Evolutionary conservation across 2,329 filamentous ascomycete species (phyloP).

Genomic region (Xylariales sp.): DNA sequence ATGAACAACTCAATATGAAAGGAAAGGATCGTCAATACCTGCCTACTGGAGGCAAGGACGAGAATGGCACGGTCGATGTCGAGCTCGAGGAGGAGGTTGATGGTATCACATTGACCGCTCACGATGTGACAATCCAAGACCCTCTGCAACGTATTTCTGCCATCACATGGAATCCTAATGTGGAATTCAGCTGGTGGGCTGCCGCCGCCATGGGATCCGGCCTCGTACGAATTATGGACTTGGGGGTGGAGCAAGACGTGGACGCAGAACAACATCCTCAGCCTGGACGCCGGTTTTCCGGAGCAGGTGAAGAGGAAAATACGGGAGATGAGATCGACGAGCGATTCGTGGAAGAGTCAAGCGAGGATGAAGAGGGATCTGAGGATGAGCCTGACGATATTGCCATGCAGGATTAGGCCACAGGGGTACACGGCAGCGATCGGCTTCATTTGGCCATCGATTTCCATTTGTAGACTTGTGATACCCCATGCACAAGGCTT

Average conservation of each 20-base stretch:
- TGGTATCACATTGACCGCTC: constrained; percentile 23
- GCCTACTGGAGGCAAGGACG: constrained; percentile 27
- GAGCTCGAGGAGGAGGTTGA: constrained; percentile 26
- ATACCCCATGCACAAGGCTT: too few relatives aligned
- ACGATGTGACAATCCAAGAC: constrained; percentile 52
- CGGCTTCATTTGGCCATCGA: too few relatives aligned
- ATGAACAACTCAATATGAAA: constrained; percentile 9
- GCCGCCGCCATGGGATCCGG: constrained; percentile 64
- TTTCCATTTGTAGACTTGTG: too few relatives aligned
- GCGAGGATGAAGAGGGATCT: constrained; percentile 10
- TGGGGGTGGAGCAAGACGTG: constrained; percentile 41
- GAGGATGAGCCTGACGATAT: constrained; percentile 2
- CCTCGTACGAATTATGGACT: constrained; percentile 60
- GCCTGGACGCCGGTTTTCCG: not conserved
- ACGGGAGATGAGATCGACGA: constrained; percentile 10
- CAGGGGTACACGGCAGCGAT: too few relatives aligned
- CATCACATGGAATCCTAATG: constrained; percentile 65
- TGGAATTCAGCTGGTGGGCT: constrained; percentile 61
- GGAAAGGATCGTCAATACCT: constrained; percentile 12
- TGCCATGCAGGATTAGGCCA: too few relatives aligned
- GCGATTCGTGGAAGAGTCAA: not conserved
- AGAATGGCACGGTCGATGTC: constrained; percentile 16
- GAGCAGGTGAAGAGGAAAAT: constrained; percentile 7
- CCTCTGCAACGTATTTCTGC: constrained; percentile 58
- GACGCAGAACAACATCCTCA: not conserved